Evolutionary conservation across 129 eudicot species (phyloP).

Genomic region (Flaveria trinervia): DNA sequence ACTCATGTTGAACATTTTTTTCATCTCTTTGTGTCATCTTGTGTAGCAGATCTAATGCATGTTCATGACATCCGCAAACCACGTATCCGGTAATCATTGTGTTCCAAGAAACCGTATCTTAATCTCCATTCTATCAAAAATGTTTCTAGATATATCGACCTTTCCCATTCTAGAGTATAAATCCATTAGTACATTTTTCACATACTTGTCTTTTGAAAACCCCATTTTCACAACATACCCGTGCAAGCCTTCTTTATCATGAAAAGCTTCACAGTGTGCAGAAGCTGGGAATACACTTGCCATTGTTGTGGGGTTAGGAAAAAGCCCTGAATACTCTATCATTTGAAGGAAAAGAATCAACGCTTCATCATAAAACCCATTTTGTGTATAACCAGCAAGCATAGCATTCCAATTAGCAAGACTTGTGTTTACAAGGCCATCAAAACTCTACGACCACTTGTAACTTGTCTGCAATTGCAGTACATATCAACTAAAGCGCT

Average conservation of each 20-base stretch:
- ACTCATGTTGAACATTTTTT: slow-evolving; percentile 14
- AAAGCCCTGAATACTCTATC: slow-evolving; percentile 49
- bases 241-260: slow-evolving; percentile 66
- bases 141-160: slow-evolving; percentile 44
- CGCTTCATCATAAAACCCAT: slow-evolving; percentile 53
- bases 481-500: slow-evolving; percentile 92
- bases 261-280: slow-evolving; percentile 61
- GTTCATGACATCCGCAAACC: slow-evolving; percentile 68
- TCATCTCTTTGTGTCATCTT: slow-evolving; percentile 52
- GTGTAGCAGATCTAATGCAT: slow-evolving; percentile 58
- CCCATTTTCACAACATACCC: slow-evolving; percentile 74
- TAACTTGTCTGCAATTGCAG: slow-evolving; percentile 68
- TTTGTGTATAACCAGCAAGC: slow-evolving; percentile 84
- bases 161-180: slow-evolving; percentile 74
- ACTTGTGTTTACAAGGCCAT: slow-evolving; percentile 45
- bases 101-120: slow-evolving; percentile 89
- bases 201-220: slow-evolving; percentile 53
- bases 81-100: slow-evolving; percentile 82
- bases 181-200: slow-evolving; percentile 82
- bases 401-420: slow-evolving; percentile 79
- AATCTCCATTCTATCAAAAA: slow-evolving; percentile 61
- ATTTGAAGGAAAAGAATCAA: slow-evolving; percentile 56
- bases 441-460: slow-evolving; percentile 54
- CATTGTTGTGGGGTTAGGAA: slow-evolving; percentile 73
- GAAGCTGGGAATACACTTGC: slow-evolving; percentile 85